Conservation (phyloP, 495 filamentous ascomycete genomes). For the Cercophora samala region DNA sequence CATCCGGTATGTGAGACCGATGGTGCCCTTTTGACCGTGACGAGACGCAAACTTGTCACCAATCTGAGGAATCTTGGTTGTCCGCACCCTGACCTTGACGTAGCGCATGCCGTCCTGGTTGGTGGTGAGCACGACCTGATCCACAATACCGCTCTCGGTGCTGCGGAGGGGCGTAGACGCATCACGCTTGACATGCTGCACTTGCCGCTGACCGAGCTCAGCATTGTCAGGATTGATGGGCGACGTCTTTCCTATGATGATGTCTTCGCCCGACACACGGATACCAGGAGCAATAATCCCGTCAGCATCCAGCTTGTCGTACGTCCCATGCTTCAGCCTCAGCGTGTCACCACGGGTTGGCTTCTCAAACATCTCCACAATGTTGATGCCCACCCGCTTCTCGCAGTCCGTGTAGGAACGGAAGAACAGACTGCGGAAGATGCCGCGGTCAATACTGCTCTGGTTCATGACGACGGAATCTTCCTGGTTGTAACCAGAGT, state of each 20-base stretch:
- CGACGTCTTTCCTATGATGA: constrained; percentile 98
- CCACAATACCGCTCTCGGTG: constrained; percentile 94
- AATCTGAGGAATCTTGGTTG: constrained; percentile 97
- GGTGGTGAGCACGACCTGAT: constrained; percentile 87
- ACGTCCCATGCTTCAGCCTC: constrained; percentile 89
- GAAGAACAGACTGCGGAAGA: constrained; percentile 98
- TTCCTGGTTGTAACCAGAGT: constrained; percentile 99
- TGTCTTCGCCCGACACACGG: constrained; percentile 93
- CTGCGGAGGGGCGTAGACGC: constrained; percentile 90
- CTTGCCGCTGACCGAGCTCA: constrained; percentile 88
- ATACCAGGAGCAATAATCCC: constrained; percentile 90
- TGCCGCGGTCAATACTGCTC: constrained; percentile 91
- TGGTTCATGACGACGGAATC: constrained; percentile 99
- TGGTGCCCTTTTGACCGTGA: constrained; percentile 98
- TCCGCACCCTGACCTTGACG: constrained; percentile 94
- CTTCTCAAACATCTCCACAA: constrained; percentile 92
- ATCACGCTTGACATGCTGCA: constrained; percentile 86
- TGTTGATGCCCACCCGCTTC: constrained; percentile 84
- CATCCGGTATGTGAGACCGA: constrained; percentile 94
- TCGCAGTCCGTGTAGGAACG: constrained; percentile 94
- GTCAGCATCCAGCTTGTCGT: constrained; percentile 96
- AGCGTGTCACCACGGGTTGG: constrained; percentile 83
- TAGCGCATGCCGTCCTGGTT: constrained; percentile 87
- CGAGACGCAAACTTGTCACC: constrained; percentile 99
- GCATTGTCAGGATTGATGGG: constrained; percentile 88